These are phyloP conservation scores for Citropsis articulata DNA, from an alignment of 345 rosid species.

Conservation along the genomic window DNA sequence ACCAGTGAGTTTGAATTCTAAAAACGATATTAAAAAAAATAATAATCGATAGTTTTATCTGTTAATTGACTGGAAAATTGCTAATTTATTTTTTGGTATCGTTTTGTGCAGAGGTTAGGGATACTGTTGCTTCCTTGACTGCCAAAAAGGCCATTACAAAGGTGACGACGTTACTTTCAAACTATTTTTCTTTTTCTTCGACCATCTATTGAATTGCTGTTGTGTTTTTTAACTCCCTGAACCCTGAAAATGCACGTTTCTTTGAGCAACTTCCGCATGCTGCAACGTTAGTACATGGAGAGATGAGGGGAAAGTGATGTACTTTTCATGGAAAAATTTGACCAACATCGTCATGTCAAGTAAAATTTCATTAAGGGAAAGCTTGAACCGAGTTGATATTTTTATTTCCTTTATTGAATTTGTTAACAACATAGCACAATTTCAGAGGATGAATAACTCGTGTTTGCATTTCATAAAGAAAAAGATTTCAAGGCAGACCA, in stretches of 20 bases:
- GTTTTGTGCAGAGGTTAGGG: slow-evolving; percentile 58
- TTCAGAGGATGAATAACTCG: background rate
- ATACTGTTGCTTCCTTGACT: slow-evolving; percentile 46
- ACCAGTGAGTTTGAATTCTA: slow-evolving; percentile 38
- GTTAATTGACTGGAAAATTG: too few species aligned
- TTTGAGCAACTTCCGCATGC: background rate
- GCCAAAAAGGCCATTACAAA: slow-evolving; percentile 52
- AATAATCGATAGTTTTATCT: too few species aligned
- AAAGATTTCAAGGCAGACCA: background rate
- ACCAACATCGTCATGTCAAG: background rate
- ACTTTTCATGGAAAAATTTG: background rate
- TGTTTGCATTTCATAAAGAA: background rate
- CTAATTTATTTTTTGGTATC: background rate
- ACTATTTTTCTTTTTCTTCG: background rate
- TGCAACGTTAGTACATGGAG: background rate
- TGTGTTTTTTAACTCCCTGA: background rate
- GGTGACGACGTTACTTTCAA: slow-evolving; percentile 31
- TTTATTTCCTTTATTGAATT: background rate
- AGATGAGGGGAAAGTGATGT: background rate
- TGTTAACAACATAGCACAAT: background rate
- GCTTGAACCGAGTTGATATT: background rate
- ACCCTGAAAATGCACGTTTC: background rate
- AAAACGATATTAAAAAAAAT: background rate
- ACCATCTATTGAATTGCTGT: background rate
- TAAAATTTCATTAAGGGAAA: background rate